These are phyloP conservation scores for Globisporangium cystogenes DNA, from an alignment of 352 stramenopile species.

Conservation along the genomic window DNA sequence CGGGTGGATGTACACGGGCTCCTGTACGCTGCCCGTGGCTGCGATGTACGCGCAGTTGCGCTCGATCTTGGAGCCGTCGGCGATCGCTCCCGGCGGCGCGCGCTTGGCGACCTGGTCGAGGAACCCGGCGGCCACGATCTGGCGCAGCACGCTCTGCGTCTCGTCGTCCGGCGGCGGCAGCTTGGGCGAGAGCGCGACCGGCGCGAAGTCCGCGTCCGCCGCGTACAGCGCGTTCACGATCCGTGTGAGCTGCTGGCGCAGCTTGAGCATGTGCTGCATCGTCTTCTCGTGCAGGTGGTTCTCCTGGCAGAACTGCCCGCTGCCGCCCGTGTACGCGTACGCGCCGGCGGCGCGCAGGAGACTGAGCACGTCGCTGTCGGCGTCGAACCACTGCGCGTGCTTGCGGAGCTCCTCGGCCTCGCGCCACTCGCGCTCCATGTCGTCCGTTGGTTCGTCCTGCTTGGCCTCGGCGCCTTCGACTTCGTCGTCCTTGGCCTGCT, in stretches of 20 bases:
- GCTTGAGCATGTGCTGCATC: slow-evolving; percentile 85
- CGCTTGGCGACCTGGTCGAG: slow-evolving; percentile 81
- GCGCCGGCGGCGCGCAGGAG: slow-evolving; percentile 69
- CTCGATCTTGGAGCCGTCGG: slow-evolving; percentile 76
- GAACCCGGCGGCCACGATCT: slow-evolving; percentile 78
- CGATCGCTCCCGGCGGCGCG: slow-evolving; percentile 63
- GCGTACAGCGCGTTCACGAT: slow-evolving; percentile 74
- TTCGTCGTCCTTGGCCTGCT: slow-evolving; percentile 32
- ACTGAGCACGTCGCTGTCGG: slow-evolving; percentile 79
- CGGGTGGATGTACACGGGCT: slow-evolving; percentile 81
- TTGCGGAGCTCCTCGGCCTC: slow-evolving; percentile 68
- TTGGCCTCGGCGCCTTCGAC: slow-evolving; percentile 16
- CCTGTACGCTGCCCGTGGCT: slow-evolving; percentile 44
- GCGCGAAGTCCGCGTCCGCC: slow-evolving; percentile 22
- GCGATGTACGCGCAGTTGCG: slow-evolving; percentile 77
- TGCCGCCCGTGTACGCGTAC: slow-evolving; percentile 68
- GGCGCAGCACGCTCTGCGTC: slow-evolving; percentile 54
- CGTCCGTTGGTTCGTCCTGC: slow-evolving; percentile 37
- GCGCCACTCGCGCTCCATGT: slow-evolving; percentile 70
- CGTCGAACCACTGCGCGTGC: slow-evolving; percentile 70
- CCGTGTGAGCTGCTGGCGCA: slow-evolving; percentile 75
- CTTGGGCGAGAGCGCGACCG: slow-evolving; percentile 46
- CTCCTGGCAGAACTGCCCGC: slow-evolving; percentile 54
- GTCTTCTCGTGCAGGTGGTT: slow-evolving; percentile 85
- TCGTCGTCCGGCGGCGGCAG: slow-evolving; percentile 62